Evolutionary conservation across 2,329 filamentous ascomycete genomes (phyloP).

Genomic region (Lecanosticta acicola): DNA sequence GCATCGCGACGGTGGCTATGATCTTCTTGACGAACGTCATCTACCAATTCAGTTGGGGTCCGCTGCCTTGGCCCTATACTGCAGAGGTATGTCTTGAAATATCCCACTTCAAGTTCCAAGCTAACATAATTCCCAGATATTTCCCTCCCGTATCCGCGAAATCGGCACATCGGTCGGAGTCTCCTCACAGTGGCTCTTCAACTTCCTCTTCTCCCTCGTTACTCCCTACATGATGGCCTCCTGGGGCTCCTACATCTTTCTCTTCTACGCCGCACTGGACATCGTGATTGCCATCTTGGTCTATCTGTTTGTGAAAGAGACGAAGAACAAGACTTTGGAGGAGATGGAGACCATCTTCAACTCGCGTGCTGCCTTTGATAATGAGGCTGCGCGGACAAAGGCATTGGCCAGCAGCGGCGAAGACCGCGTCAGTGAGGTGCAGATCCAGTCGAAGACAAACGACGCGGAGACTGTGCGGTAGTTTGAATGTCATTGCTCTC

Average conservation of each 20-base stretch:
- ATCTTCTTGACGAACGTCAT: slow-evolving; percentile 53
- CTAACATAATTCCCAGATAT: slow-evolving; percentile 45
- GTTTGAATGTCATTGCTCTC: too few species aligned
- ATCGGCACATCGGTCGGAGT: slow-evolving; percentile 47
- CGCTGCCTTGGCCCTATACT: slow-evolving; percentile 47
- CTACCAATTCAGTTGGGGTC: slow-evolving; percentile 51
- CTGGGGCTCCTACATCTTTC: slow-evolving; percentile 41
- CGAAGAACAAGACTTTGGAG: slow-evolving; percentile 33
- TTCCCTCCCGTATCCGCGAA: slow-evolving; percentile 48
- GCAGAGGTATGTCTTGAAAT: slow-evolving; percentile 27
- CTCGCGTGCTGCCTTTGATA: slow-evolving; percentile 23
- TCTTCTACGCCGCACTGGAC: slow-evolving; percentile 46
- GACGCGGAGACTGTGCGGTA: not conserved
- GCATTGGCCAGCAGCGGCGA: slow-evolving; percentile 14
- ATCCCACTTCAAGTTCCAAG: not conserved
- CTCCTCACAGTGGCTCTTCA: slow-evolving; percentile 48
- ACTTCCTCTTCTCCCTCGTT: slow-evolving; percentile 46
- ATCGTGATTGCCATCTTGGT: slow-evolving; percentile 39
- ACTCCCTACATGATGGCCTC: slow-evolving; percentile 50
- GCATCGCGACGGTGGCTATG: slow-evolving; percentile 49
- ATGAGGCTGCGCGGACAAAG: slow-evolving; percentile 20
- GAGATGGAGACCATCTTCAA: slow-evolving; percentile 31
- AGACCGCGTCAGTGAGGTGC: slow-evolving; percentile 10
- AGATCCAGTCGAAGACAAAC: not conserved
- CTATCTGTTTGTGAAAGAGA: slow-evolving; percentile 37